phyloP scores from a whole-genome alignment of 495 filamentous ascomycete species.

The Pseudevernia furfuracea region DNA sequence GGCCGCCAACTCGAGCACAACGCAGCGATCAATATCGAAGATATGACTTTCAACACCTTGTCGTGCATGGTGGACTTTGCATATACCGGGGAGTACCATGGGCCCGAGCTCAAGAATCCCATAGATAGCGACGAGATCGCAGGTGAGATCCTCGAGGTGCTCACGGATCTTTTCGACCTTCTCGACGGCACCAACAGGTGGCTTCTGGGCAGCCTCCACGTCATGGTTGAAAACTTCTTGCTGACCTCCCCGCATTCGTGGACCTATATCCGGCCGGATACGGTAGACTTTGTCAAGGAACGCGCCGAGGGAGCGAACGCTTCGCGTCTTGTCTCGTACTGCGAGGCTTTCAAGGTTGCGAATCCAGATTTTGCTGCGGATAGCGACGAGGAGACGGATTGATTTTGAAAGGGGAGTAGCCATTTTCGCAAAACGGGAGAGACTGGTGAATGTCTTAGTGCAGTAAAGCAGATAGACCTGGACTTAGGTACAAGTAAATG shows the following conservation, averaged over 20 bases:
- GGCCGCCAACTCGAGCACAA: conserved; percentile 11
- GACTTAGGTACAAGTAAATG: no score
- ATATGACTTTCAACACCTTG: conserved; percentile 23
- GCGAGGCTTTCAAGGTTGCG: conserved; percentile 12
- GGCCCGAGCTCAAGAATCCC: conserved; percentile 15
- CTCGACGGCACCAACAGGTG: conserved; percentile 19
- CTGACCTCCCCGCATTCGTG: not conserved
- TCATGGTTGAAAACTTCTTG: conserved; percentile 13
- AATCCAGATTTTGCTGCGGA: conserved; percentile 13
- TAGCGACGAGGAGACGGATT: no score
- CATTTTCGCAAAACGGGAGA: no score
- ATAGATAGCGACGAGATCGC: conserved; percentile 21
- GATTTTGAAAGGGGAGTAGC: no score
- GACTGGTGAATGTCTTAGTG: no score
- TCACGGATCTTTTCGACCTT: conserved; percentile 26
- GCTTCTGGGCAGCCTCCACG: conserved; percentile 14
- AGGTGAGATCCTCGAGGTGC: conserved; percentile 13
- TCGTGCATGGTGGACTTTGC: conserved; percentile 28
- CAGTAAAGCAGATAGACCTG: no score
- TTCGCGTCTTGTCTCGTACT: conserved; percentile 9
- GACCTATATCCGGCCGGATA: conserved; percentile 21
- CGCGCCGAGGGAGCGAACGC: conserved; percentile 15
- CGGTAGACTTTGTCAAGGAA: conserved; percentile 16
- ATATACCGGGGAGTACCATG: conserved; percentile 23
- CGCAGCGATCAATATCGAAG: conserved; percentile 16